These are phyloP conservation scores for Yamadazyma atlantica DNA, from an alignment of 1,139 yeast species.

Conservation along the genomic window DNA sequence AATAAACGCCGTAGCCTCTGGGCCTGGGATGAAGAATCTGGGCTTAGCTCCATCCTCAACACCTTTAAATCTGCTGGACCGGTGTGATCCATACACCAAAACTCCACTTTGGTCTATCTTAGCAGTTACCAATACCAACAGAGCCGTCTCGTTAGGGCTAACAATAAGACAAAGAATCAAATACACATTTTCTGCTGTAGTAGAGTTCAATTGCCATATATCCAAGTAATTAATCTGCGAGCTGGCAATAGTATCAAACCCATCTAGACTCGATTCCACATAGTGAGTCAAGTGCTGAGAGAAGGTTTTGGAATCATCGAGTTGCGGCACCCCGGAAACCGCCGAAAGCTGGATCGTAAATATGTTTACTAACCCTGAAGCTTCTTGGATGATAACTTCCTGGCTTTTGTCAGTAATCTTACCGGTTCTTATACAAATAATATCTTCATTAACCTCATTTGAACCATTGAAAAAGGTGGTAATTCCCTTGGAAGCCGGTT, in stretches of 20 bases:
- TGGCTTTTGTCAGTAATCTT: conserved; percentile 53
- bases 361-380: conserved; percentile 39
- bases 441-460: conserved; percentile 36
- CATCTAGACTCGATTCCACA: conserved; percentile 38
- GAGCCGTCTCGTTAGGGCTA: conserved; percentile 20
- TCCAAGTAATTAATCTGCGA: conserved; percentile 50
- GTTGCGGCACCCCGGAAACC: conserved; percentile 27
- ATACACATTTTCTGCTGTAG: conserved; percentile 33
- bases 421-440: conserved; percentile 63
- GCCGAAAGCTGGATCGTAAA: conserved; percentile 35
- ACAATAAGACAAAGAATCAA: conserved; percentile 45
- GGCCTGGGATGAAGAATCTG: conserved; percentile 56
- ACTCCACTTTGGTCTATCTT: conserved; percentile 54
- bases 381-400: conserved; percentile 45
- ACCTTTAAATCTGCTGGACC: conserved; percentile 25
- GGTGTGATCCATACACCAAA: conserved; percentile 61
- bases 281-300: conserved; percentile 28
- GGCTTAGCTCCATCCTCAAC: conserved; percentile 34
- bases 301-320: conserved; percentile 28
- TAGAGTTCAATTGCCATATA: conserved; percentile 38
- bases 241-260: conserved; percentile 37
- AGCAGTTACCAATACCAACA: conserved; percentile 53
- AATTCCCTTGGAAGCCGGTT: conserved; percentile 26
- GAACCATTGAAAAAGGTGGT: conserved; percentile 20
- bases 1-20: conserved; percentile 63